These are phyloP conservation scores for Bacidia gigantensis DNA, from an alignment of 495 filamentous ascomycete genomes.

Conservation along the genomic window DNA sequence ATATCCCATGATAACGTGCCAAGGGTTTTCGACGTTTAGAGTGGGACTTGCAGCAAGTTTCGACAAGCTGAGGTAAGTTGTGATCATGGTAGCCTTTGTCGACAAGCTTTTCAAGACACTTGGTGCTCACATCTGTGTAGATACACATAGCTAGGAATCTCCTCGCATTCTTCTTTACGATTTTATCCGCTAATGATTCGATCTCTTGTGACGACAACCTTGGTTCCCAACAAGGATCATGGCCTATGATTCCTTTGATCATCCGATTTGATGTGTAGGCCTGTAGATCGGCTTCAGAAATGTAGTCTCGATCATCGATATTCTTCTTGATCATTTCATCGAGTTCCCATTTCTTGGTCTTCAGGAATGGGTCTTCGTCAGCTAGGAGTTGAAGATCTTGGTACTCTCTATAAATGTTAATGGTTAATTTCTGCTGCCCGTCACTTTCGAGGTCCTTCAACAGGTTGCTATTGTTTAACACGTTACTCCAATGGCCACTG, in stretches of 20 bases:
- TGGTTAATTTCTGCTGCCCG: neutral
- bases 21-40: neutral
- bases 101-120: slow-evolving; percentile 7
- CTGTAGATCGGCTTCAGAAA: slow-evolving; percentile 3
- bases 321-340: neutral
- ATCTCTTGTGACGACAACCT: neutral
- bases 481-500: neutral
- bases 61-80: neutral
- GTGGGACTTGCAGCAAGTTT: neutral
- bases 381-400: neutral
- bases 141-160: slow-evolving; percentile 4
- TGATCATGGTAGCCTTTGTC: neutral
- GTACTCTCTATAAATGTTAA: slow-evolving; percentile 10
- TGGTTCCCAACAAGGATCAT: neutral
- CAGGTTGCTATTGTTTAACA: too few relatives aligned
- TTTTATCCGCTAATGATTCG: neutral
- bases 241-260: slow-evolving; percentile 3
- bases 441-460: neutral
- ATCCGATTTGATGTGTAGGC: neutral
- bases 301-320: neutral
- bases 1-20: neutral
- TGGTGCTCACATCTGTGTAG: neutral
- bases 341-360: neutral
- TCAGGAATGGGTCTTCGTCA: neutral
- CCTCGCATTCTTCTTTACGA: neutral